phyloP scores from a whole-genome alignment of 495 filamentous ascomycete species.

The Oidiodendron maius region DNA sequence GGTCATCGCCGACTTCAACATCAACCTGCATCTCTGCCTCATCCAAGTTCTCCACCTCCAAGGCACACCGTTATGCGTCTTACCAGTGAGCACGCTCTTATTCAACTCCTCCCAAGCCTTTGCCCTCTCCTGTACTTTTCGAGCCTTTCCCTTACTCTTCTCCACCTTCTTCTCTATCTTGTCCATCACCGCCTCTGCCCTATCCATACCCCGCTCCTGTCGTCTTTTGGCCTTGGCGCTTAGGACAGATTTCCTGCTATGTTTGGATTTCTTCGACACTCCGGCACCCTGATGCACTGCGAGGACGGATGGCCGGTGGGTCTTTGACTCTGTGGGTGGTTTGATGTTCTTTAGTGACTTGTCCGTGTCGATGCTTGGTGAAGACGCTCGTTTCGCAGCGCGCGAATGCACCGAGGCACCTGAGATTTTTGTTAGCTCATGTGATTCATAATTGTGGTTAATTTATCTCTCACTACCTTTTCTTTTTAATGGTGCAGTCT shows the following conservation, averaged over 20 bases:
- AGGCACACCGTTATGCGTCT: slow-evolving; percentile 10
- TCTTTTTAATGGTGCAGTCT: slow-evolving; percentile 34
- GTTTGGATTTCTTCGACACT: slow-evolving; percentile 58
- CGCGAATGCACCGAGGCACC: slow-evolving; percentile 55
- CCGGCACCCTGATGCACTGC: slow-evolving; percentile 54
- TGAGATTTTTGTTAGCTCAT: slow-evolving; percentile 2
- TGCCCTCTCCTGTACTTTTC: slow-evolving; percentile 48
- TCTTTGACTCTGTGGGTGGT: slow-evolving; percentile 44
- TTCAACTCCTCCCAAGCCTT: slow-evolving; percentile 58
- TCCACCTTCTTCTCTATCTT: slow-evolving; percentile 63
- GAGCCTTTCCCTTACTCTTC: slow-evolving; percentile 56
- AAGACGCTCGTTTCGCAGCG: slow-evolving; percentile 64
- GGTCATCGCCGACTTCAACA: slow-evolving; percentile 1
- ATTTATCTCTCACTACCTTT: slow-evolving; percentile 29
- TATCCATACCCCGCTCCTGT: slow-evolving; percentile 66
- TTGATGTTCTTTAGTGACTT: slow-evolving; percentile 63
- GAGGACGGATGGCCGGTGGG: slow-evolving; percentile 53
- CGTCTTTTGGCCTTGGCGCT: slow-evolving; percentile 60
- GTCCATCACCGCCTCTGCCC: slow-evolving; percentile 65
- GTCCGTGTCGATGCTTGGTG: slow-evolving; percentile 66
- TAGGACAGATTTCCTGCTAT: slow-evolving; percentile 50
- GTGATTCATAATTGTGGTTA: too few species aligned
- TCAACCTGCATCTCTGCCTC: slow-evolving; percentile 14
- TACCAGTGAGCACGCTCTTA: slow-evolving; percentile 27
- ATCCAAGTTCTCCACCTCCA: slow-evolving; percentile 16